Conservation (phyloP, 441 rosid species). For the Biscutella auriculata region DNA sequence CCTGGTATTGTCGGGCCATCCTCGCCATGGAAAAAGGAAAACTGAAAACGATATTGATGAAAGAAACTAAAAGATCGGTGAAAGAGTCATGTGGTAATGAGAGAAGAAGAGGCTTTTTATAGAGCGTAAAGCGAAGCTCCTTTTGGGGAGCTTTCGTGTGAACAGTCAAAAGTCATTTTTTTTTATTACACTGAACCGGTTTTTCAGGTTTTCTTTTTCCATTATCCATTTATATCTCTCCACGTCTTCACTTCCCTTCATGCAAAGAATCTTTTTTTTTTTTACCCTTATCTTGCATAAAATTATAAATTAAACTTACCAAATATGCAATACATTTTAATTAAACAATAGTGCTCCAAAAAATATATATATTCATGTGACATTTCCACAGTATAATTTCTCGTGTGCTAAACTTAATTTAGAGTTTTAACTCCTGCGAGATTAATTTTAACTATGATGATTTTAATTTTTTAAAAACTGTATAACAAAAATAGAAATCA, state of each 20-base stretch:
- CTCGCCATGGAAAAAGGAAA: not conserved
- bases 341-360: too few species aligned
- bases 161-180: conserved; percentile 27
- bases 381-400: too few species aligned
- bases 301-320: too few species aligned
- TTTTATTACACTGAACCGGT: conserved; percentile 8
- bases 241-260: conserved; percentile 1
- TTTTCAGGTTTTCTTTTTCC: not conserved
- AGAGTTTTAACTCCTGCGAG: too few species aligned
- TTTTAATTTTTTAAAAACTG: too few species aligned
- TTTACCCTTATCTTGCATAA: too few species aligned
- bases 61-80: not conserved
- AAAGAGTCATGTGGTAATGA: conserved; percentile 9
- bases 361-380: too few species aligned
- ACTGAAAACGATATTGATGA: too few species aligned
- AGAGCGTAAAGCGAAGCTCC: conserved; percentile 30
- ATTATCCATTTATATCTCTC: not conserved
- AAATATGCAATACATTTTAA: too few species aligned
- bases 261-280: conserved; percentile 4
- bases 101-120: not conserved
- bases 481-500: too few species aligned
- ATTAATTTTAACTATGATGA: too few species aligned
- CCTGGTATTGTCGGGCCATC: conserved; percentile 25
- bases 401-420: too few species aligned
- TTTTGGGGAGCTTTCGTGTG: conserved; percentile 29